A percentile compares a stretch with the other conserved stretches of the same genome.
Conservation (phyloP, 176 grass and related monocot genomes). For the Triticum aestivum region IWGSC_CS_RefSeq_v2.1 NC_057803.1:686663962-686664461, state of each 20-base stretch:
- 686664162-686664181: too few species aligned
- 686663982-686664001: not conserved
- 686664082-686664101: not conserved
- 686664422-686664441: slow-evolving; percentile 95
- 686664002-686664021: not conserved
- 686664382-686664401: not conserved
- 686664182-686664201: not conserved
- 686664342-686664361: not conserved
- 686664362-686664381: not conserved
- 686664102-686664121: not conserved
- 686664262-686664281: not conserved
- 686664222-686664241: not conserved
- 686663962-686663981: not conserved
- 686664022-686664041: not conserved
- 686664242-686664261: not conserved
- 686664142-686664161: too few species aligned
- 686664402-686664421: slow-evolving; percentile 25
- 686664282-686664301: not conserved
- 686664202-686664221: slow-evolving; percentile 2
- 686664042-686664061: not conserved
- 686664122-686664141: not conserved
- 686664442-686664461: slow-evolving; percentile 90
- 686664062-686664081: not conserved
- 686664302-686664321: not conserved
- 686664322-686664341: not conserved